These are phyloP conservation scores for Aspergillus thermomutatus DNA, from an alignment of 2,329 filamentous ascomycete genomes.

Conservation along the genomic window DNA sequence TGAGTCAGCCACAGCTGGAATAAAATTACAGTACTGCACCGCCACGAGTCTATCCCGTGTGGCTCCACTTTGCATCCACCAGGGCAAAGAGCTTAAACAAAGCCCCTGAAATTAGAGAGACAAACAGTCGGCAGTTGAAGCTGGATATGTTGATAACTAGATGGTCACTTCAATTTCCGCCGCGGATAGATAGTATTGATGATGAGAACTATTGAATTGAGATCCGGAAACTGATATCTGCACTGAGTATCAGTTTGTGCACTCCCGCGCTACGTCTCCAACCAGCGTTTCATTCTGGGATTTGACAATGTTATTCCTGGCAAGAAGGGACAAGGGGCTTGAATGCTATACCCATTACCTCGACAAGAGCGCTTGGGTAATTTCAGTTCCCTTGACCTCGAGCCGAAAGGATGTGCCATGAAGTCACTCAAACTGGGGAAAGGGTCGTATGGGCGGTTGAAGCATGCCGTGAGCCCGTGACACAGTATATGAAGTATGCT, in stretches of 20 bases:
- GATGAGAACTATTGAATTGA: background rate
- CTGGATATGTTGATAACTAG: background rate
- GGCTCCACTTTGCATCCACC: conserved; percentile 13
- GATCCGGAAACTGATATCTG: background rate
- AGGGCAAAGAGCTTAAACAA: conserved; percentile 13
- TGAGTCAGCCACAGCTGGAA: background rate
- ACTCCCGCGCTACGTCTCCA: background rate
- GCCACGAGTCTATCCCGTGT: conserved; percentile 13
- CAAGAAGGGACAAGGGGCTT: background rate
- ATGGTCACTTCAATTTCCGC: background rate
- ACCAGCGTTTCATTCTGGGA: background rate
- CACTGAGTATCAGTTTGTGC: background rate
- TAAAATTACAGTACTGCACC: conserved; percentile 15
- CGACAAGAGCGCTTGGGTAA: background rate
- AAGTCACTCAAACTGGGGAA: background rate
- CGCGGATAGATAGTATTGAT: background rate
- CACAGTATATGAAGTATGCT: background rate
- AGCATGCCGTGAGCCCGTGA: background rate
- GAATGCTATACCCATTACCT: background rate
- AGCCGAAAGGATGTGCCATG: too few relatives aligned
- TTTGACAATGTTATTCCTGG: too few relatives aligned
- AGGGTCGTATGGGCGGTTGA: background rate
- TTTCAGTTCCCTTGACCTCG: background rate
- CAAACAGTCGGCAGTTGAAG: background rate
- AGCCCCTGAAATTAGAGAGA: conserved; percentile 17